Evolutionary conservation across 2,329 filamentous ascomycete genomes (phyloP), one percentile per base, ranked within the genome.

Genomic region (Colletotrichum costaricense): DNA sequence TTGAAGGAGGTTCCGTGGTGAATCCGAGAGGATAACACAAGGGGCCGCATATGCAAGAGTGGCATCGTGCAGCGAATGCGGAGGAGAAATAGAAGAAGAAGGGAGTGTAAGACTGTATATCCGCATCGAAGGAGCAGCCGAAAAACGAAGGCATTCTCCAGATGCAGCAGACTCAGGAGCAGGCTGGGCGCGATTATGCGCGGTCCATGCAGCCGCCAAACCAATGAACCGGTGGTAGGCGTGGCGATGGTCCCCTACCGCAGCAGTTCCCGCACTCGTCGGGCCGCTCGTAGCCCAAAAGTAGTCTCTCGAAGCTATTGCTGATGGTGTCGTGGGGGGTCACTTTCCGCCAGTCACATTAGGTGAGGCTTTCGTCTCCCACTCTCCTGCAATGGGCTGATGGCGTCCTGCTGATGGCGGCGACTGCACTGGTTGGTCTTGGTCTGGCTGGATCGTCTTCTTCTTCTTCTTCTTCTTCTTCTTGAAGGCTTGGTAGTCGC

Each of bases 231-330:
- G 52, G 58, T 26, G 46, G 35, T 63, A 66, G 67, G 62, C 72
- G 58, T 72, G 72, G 57, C 49, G n/a, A 57, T 52, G 22, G 38
- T 42, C 35, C 30, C 24, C 57, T 42, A 46, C 58, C 70, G 52
- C 72, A 72, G 63, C 68, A 11, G 63, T 72, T 74, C 72, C 72
- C 72, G 72, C 72, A 74, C 63, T 67, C 63, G 68, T 72, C 72
- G 72, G 63, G 63, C 67, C 63, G 72, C 16, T 63, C 49, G 26
- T 54, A 35, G 62, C 49, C 72, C 72, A 74, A 74, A 3, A n/a
- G 64, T 49, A 52, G 62, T 62, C 28, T 33, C 22, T 67, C 59
- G 64, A 46, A 24, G 24, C 60, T 33, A 33, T 54, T 58, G 38
- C n/a, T 55, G 49, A 33, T 67, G 68, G 72, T 63, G 68, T 63